phyloP scores from a whole-genome alignment of 352 stramenopile species.

The Thalassiosira exigua region DNA sequence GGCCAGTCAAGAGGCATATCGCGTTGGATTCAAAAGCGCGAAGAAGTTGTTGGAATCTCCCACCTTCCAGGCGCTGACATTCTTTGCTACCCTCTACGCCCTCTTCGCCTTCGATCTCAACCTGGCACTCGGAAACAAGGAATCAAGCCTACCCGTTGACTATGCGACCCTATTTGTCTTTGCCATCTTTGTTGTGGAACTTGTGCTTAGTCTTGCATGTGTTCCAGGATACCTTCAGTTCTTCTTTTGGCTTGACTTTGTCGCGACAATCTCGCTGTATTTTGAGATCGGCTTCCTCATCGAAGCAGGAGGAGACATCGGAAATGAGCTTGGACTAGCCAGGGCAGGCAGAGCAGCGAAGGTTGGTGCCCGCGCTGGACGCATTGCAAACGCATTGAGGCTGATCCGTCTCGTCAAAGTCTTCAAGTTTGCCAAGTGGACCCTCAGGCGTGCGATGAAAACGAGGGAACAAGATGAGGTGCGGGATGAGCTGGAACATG shows the following conservation, averaged over 20 bases:
- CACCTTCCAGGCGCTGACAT: conserved; percentile 55
- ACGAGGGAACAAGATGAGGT: conserved; percentile 29
- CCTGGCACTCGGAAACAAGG: conserved; percentile 49
- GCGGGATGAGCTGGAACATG: conserved; percentile 80
- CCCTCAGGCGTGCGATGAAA: conserved; percentile 37
- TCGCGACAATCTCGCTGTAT: conserved; percentile 53
- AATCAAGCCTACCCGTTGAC: conserved; percentile 33
- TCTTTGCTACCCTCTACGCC: conserved; percentile 58
- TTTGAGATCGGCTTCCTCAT: conserved; percentile 54
- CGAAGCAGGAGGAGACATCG: not conserved
- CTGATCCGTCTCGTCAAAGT: conserved; percentile 54
- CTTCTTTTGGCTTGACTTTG: conserved; percentile 61
- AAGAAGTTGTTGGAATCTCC: conserved; percentile 44
- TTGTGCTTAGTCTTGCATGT: conserved; percentile 50
- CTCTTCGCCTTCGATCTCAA: conserved; percentile 66
- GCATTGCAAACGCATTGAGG: conserved; percentile 38
- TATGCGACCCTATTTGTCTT: conserved; percentile 50
- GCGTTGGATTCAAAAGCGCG: conserved; percentile 22
- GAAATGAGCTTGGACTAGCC: conserved; percentile 43
- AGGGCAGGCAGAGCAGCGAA: conserved; percentile 55
- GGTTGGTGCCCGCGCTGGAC: conserved; percentile 41
- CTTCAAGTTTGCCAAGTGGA: conserved; percentile 55
- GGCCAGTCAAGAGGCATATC: conserved; percentile 21
- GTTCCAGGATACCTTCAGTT: conserved; percentile 62
- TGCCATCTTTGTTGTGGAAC: conserved; percentile 56